Evolutionary conservation across 768 basidiomycete genomes (phyloP).

Genomic region (Podaxis sp.): DNA sequence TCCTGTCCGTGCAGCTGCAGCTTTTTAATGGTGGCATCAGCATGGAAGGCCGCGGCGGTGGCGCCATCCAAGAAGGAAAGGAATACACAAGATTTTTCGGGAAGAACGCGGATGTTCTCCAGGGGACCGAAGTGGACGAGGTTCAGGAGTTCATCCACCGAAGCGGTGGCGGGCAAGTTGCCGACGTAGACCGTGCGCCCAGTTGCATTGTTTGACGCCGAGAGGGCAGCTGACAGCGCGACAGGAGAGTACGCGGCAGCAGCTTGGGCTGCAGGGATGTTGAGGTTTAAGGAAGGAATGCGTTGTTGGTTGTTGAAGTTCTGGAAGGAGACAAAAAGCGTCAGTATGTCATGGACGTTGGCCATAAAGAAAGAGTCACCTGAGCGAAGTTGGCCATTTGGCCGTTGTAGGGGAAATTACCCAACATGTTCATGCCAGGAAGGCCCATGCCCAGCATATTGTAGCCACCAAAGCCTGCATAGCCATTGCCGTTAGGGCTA

Average conservation of each 20-base stretch:
- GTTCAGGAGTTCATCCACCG: slow-evolving; percentile 96
- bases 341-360: slow-evolving; percentile 12
- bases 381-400: slow-evolving; percentile 72
- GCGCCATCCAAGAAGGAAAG: slow-evolving; percentile 93
- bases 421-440: slow-evolving; percentile 67
- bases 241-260: slow-evolving; percentile 69
- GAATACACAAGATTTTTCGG: slow-evolving; percentile 97
- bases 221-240: slow-evolving; percentile 68
- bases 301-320: slow-evolving; percentile 48
- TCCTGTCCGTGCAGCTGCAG: slow-evolving; percentile 90
- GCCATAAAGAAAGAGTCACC: slow-evolving; percentile 28
- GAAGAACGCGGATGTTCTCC: slow-evolving; percentile 89
- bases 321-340: slow-evolving; percentile 11
- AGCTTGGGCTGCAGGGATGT: slow-evolving; percentile 65
- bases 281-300: slow-evolving; percentile 59
- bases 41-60: slow-evolving; percentile 95
- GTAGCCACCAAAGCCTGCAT: slow-evolving; percentile 62
- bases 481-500: slow-evolving; percentile 45
- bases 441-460: slow-evolving; percentile 81
- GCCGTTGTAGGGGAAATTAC: slow-evolving; percentile 64
- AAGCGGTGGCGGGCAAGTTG: slow-evolving; percentile 91
- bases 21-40: slow-evolving; percentile 95
- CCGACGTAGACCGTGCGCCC: slow-evolving; percentile 97
- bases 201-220: slow-evolving; percentile 59
- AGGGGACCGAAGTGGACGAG: slow-evolving; percentile 97